Evolutionary conservation across 1,284 basidiomycete genomes (phyloP).

Genomic region (Athelia psychrophila): DNA sequence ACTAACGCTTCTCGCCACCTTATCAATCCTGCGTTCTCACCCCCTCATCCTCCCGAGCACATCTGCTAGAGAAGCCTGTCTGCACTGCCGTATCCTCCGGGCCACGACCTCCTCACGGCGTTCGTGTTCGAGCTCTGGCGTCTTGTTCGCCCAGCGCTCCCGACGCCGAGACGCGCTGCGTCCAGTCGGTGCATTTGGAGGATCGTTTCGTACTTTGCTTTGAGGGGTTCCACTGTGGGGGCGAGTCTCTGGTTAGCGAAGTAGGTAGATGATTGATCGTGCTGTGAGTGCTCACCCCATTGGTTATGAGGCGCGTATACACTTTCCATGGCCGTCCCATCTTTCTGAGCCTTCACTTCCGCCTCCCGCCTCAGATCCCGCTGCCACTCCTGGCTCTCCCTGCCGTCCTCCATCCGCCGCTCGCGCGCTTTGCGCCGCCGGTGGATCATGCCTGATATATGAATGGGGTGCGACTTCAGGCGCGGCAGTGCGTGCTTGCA

Average conservation of each 20-base stretch:
- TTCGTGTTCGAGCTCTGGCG: constrained; percentile 54
- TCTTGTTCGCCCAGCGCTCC: constrained; percentile 61
- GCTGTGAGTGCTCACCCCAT: constrained; percentile 40
- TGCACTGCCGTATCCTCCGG: constrained; percentile 47
- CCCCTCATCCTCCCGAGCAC: constrained; percentile 50
- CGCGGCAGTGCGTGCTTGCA: constrained; percentile 47
- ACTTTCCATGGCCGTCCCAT: constrained; percentile 14
- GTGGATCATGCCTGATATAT: constrained; percentile 67
- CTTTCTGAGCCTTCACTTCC: constrained; percentile 35
- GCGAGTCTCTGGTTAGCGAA: constrained; percentile 4
- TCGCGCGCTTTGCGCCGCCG: constrained; percentile 50
- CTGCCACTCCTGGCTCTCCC: constrained; percentile 31
- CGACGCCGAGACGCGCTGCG: constrained; percentile 38
- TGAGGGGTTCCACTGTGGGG: constrained; percentile 19
- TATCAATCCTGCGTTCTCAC: constrained; percentile 42
- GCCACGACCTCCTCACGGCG: constrained; percentile 53
- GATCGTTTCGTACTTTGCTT: constrained; percentile 21
- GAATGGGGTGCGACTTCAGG: constrained; percentile 70
- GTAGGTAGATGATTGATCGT: neutral
- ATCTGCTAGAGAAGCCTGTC: constrained; percentile 61
- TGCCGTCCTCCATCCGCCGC: constrained; percentile 35
- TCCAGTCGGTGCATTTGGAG: constrained; percentile 34
- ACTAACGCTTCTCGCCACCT: constrained; percentile 45
- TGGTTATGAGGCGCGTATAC: constrained; percentile 18
- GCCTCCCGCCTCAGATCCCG: constrained; percentile 52